Conservation (phyloP, 257 asterid species). For the Solanum paucissectum region DNA sequence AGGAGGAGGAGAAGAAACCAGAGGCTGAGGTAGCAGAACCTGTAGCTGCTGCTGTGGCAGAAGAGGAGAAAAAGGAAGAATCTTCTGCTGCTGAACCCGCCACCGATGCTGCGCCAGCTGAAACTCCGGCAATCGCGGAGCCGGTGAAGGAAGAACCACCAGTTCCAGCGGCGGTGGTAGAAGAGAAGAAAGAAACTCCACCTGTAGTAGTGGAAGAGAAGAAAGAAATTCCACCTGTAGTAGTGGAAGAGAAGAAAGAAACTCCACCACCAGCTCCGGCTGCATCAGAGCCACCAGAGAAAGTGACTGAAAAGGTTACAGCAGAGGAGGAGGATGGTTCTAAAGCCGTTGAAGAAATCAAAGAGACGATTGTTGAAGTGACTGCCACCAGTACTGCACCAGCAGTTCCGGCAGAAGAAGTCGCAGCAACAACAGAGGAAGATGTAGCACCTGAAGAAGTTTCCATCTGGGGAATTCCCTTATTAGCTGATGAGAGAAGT, state of each 20-base stretch:
- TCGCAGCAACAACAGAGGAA: conserved; percentile 11
- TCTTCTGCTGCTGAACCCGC: background rate
- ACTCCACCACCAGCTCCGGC: background rate
- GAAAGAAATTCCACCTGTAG: background rate
- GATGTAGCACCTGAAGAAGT: conserved; percentile 51
- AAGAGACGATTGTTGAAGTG: conserved; percentile 48
- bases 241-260: background rate
- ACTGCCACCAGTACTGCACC: conserved; percentile 9
- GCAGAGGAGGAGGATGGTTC: conserved; percentile 8
- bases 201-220: conserved; percentile 1
- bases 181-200: background rate
- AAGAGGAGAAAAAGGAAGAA: background rate
- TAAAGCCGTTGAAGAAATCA: conserved; percentile 34
- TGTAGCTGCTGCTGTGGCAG: background rate
- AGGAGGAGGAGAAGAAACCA: conserved; percentile 11
- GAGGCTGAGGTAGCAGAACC: background rate
- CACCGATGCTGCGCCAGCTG: background rate
- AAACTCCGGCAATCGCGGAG: background rate
- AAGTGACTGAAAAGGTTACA: background rate
- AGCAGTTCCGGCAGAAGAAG: conserved; percentile 1
- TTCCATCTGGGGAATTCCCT: conserved; percentile 59
- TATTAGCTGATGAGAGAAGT: conserved; percentile 42
- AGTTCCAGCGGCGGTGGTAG: background rate
- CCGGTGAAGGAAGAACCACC: background rate
- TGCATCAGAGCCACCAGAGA: conserved; percentile 10